These are phyloP conservation scores for Piper betle DNA, from an alignment of 164 flowering plant genomes.

Conservation along the genomic window DNA sequence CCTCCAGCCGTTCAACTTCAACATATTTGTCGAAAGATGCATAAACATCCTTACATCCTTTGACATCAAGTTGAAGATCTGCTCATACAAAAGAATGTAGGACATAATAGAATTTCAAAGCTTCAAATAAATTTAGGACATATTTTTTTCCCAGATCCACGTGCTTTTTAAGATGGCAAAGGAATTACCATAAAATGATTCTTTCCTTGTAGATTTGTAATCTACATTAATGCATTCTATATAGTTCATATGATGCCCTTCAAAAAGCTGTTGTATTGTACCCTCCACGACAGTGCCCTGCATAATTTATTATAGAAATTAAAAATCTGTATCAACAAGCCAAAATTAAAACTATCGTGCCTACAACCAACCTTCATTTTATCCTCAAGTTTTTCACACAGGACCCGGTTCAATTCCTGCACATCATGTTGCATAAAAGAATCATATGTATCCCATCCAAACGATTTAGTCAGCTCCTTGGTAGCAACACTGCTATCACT, in stretches of 20 bases:
- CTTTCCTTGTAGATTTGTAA: constrained; percentile 90
- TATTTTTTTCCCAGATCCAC: not conserved
- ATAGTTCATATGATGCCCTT: constrained; percentile 94
- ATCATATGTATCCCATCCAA: constrained; percentile 97
- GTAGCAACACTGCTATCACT: constrained; percentile 86
- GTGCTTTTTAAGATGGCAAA: not conserved
- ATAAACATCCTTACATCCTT: constrained; percentile 94
- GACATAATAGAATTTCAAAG: not conserved
- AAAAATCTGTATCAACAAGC: not conserved
- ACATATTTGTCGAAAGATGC: constrained; percentile 96
- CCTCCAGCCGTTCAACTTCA: constrained; percentile 89
- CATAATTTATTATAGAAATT: constrained; percentile 6
- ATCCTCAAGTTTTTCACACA: constrained; percentile 87
- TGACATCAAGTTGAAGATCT: constrained; percentile 97
- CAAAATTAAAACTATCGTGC: not conserved
- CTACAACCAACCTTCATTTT: constrained; percentile 66
- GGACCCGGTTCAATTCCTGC: constrained; percentile 85
- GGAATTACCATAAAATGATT: constrained; percentile 78
- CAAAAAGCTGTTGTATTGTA: constrained; percentile 82
- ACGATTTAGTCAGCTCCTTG: constrained; percentile 86
- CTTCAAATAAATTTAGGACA: not conserved
- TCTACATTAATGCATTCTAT: constrained; percentile 94
- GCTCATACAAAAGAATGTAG: constrained; percentile 7
- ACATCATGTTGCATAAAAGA: constrained; percentile 98
- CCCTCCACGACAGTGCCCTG: constrained; percentile 98